phyloP scores from a whole-genome alignment of 2,329 filamentous ascomycete genomes.

The Penicillium thymicola region DNA sequence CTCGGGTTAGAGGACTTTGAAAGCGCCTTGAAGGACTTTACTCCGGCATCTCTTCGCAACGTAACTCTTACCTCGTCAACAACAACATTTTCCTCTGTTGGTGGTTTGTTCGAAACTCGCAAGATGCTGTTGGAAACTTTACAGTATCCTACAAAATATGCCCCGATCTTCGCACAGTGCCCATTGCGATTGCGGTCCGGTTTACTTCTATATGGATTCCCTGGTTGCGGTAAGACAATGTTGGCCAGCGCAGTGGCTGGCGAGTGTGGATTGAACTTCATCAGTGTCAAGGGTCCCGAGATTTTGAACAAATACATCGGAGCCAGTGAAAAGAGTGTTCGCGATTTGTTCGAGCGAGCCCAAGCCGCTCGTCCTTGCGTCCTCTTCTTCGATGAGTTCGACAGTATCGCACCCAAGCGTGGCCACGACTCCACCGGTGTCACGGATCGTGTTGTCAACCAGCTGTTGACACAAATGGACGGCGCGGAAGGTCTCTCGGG shows the following conservation, averaged over 20 bases:
- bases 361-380: slow-evolving; percentile 86
- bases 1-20: slow-evolving; percentile 76
- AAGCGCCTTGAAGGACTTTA: slow-evolving; percentile 83
- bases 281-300: slow-evolving; percentile 95
- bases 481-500: slow-evolving; percentile 91
- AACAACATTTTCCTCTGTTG: slow-evolving; percentile 88
- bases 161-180: slow-evolving; percentile 94
- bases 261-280: slow-evolving; percentile 97
- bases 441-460: slow-evolving; percentile 97
- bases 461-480: slow-evolving; percentile 98
- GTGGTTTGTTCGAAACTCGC: slow-evolving; percentile 79
- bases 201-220: slow-evolving; percentile 87
- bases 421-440: slow-evolving; percentile 97
- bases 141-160: slow-evolving; percentile 96
- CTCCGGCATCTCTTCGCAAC: slow-evolving; percentile 88
- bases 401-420: slow-evolving; percentile 94
- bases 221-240: slow-evolving; percentile 93
- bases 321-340: slow-evolving; percentile 91
- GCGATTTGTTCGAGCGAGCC: slow-evolving; percentile 91
- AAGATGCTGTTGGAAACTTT: slow-evolving; percentile 91
- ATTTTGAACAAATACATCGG: slow-evolving; percentile 99
- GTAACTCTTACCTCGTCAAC: slow-evolving; percentile 91
- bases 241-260: slow-evolving; percentile 95
- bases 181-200: slow-evolving; percentile 92
- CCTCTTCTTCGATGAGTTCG: slow-evolving; percentile 98